Evolutionary conservation across 169 alveolate species (phyloP).

Genomic region (Plasmodium knowlesi): DNA sequence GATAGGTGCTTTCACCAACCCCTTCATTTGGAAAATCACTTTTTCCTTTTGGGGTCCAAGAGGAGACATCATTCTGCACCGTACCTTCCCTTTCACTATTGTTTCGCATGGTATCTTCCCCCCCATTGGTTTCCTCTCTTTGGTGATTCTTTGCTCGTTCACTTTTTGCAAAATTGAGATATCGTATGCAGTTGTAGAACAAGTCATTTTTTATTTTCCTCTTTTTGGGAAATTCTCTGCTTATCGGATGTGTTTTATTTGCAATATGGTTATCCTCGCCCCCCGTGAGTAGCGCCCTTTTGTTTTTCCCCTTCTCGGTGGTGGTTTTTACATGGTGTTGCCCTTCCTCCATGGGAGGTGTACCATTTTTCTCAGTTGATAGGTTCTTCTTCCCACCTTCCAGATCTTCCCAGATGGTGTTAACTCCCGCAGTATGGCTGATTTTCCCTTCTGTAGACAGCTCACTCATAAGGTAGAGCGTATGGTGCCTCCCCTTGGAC

Average conservation of each 20-base stretch:
- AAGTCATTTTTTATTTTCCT: slow-evolving; percentile 2
- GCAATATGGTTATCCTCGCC: background rate
- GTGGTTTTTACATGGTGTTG: background rate
- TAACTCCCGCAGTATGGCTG: background rate
- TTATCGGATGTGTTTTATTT: background rate
- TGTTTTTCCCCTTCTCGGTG: background rate
- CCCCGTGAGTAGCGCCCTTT: background rate
- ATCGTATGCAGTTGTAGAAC: slow-evolving; percentile 19
- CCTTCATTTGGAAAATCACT: background rate
- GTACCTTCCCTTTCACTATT: background rate
- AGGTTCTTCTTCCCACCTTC: background rate
- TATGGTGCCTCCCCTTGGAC: background rate
- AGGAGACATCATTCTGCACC: background rate
- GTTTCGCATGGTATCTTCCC: background rate
- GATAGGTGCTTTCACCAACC: background rate
- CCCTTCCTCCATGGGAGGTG: background rate
- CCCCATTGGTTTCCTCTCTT: background rate
- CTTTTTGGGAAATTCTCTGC: background rate
- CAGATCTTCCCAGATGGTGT: background rate
- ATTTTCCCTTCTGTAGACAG: background rate
- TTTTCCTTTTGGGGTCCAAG: background rate
- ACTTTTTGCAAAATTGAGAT: slow-evolving; percentile 17
- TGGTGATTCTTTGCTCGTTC: background rate
- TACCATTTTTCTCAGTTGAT: background rate
- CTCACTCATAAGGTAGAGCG: background rate